Conservation (phyloP, 139 green algal species). For the Chlorella vulgaris region DNA sequence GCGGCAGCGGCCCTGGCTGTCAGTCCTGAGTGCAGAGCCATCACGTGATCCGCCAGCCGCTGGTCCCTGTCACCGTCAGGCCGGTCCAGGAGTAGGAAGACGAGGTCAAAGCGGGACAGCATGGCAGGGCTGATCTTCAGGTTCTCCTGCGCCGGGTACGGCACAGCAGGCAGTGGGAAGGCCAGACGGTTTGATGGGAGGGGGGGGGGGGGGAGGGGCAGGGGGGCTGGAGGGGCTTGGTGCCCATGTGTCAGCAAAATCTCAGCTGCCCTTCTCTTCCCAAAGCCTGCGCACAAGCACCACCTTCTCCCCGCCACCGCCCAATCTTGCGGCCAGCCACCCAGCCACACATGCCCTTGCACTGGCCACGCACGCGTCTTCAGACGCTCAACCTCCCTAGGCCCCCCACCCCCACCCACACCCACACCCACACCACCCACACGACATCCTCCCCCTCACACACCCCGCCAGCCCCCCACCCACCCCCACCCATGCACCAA, state of each 20-base stretch:
- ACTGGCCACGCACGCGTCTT: no score
- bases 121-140: slow-evolving; percentile 78
- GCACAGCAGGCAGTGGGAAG: background rate
- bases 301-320: no score
- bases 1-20: background rate
- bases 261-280: background rate
- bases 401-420: background rate
- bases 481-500: no score
- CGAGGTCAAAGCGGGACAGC: slow-evolving; percentile 93
- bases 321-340: no score
- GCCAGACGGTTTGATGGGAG: background rate
- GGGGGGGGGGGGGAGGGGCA: no score
- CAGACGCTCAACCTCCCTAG: no score
- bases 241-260: no score
- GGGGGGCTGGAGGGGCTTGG: no score
- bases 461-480: no score
- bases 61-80: slow-evolving; percentile 80
- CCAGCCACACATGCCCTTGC: no score
- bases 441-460: no score
- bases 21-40: slow-evolving; percentile 79
- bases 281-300: background rate
- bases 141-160: slow-evolving; percentile 86
- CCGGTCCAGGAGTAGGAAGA: slow-evolving; percentile 91
- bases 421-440: background rate
- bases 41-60: slow-evolving; percentile 86